These are phyloP conservation scores for Magnolia officinalis DNA, from an alignment of 164 flowering plant genomes.

Conservation along the genomic window DNA sequence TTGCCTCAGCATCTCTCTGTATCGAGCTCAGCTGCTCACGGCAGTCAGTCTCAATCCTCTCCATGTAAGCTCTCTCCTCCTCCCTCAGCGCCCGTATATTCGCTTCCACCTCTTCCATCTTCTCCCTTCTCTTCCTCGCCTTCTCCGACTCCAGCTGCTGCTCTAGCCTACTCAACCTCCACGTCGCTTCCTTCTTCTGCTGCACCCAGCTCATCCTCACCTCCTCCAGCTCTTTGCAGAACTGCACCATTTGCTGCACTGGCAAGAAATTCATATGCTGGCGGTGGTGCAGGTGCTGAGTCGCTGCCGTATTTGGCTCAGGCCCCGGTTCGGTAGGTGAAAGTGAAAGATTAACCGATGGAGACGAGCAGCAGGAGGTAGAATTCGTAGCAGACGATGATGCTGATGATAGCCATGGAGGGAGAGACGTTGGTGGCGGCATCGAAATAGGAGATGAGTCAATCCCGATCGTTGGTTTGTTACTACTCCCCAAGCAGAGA, in stretches of 20 bases:
- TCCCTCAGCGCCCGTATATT: constrained; percentile 33
- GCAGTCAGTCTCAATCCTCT: constrained; percentile 27
- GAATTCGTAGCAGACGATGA: constrained; percentile 18
- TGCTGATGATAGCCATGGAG: constrained; percentile 22
- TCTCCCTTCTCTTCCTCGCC: constrained; percentile 34
- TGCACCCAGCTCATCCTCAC: constrained; percentile 31
- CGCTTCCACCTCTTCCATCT: constrained; percentile 37
- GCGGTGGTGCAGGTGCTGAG: neutral
- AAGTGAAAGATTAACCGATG: constrained; percentile 22
- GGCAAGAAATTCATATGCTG: neutral
- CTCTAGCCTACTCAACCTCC: constrained; percentile 43
- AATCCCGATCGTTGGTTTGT: neutral
- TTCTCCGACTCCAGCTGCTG: constrained; percentile 46
- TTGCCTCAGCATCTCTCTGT: constrained; percentile 33
- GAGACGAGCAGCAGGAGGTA: constrained; percentile 20
- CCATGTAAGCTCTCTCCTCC: constrained; percentile 26
- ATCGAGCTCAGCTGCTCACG: constrained; percentile 26
- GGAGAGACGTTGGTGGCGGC: constrained; percentile 7
- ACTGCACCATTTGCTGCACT: constrained; percentile 17
- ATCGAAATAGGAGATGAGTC: neutral
- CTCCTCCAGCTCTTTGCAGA: constrained; percentile 36
- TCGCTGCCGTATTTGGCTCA: neutral
- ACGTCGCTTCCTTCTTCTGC: constrained; percentile 42
- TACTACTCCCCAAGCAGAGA: constrained; percentile 18
- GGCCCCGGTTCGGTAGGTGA: constrained; percentile 20